Conservation (phyloP, 2,329 filamentous ascomycete genomes). For the Coniochaeta prunicola region DNA sequence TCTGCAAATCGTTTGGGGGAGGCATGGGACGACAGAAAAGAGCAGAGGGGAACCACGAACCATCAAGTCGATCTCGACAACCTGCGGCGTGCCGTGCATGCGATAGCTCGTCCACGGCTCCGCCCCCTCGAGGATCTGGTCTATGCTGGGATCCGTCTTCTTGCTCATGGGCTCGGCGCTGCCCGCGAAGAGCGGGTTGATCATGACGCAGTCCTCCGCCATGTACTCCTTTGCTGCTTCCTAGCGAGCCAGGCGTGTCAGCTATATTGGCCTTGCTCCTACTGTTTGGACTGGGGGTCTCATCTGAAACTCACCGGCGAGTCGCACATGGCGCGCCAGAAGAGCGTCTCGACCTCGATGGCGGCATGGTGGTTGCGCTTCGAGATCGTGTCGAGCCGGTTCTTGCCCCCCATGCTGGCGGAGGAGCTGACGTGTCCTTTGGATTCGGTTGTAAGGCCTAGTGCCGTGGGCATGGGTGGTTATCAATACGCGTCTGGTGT, state of each 20-base stretch:
- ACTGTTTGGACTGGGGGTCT: too few species aligned
- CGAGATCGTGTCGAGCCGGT: conserved; percentile 27
- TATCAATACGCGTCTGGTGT: neutral
- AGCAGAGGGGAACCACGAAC: too few species aligned
- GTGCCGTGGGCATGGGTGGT: conserved; percentile 20
- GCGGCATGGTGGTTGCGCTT: conserved; percentile 29
- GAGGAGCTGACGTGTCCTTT: conserved; percentile 6
- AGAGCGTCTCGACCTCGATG: conserved; percentile 27
- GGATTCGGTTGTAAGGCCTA: conserved; percentile 23
- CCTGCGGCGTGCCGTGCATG: conserved; percentile 23
- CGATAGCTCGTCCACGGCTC: conserved; percentile 20
- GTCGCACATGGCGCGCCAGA: conserved; percentile 30
- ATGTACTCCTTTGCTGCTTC: conserved; percentile 27
- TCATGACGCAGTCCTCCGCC: conserved; percentile 28
- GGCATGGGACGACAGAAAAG: too few species aligned
- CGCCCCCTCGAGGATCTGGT: conserved; percentile 19
- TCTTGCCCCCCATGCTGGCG: conserved; percentile 17
- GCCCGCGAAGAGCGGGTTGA: conserved; percentile 25
- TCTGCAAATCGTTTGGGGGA: neutral
- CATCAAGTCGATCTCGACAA: conserved; percentile 31
- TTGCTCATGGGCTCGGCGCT: conserved; percentile 17
- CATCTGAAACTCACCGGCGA: too few species aligned
- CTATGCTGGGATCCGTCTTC: conserved; percentile 19
- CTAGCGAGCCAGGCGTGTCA: too few species aligned
- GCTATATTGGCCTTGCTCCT: too few species aligned